Conservation (phyloP, 2,329 filamentous ascomycete genomes). For the Blastomyces gilchristii region DNA sequence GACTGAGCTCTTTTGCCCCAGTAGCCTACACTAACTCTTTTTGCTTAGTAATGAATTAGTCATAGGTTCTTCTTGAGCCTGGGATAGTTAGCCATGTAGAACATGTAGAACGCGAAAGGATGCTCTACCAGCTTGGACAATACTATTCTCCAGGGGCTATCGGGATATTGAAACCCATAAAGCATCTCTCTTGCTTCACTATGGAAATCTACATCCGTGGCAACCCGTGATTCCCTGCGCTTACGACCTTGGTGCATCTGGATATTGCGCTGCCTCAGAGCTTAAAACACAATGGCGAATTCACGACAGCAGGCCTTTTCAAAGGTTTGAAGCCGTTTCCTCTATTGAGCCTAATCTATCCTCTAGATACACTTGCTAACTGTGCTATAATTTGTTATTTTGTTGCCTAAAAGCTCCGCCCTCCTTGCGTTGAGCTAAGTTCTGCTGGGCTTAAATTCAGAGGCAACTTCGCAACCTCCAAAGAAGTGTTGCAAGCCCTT, state of each 20-base stretch:
- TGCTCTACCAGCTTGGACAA: too few species aligned
- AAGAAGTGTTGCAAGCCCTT: conserved; percentile 41
- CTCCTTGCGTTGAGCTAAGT: conserved; percentile 49
- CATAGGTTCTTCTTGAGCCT: neutral
- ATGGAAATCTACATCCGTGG: neutral
- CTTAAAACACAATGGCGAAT: neutral
- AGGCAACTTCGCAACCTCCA: conserved; percentile 35
- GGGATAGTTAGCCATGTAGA: too few species aligned
- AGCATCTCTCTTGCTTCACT: neutral
- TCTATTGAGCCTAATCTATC: too few species aligned
- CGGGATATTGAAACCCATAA: neutral
- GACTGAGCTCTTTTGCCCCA: too few species aligned
- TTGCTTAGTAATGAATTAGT: neutral
- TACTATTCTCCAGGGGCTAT: neutral
- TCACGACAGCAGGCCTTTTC: conserved; percentile 1
- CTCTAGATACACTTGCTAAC: neutral
- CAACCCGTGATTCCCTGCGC: neutral
- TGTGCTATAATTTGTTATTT: conserved; percentile 13
- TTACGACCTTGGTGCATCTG: neutral
- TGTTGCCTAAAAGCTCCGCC: conserved; percentile 41
- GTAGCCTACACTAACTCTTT: too few species aligned
- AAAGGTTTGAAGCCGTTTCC: neutral
- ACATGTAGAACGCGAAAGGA: too few species aligned
- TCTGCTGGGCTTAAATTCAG: conserved; percentile 44
- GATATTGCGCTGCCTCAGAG: neutral